Evolutionary conservation across 176 grass and related monocot species (phyloP).

Genomic region (Oryza meyeriana): DNA sequence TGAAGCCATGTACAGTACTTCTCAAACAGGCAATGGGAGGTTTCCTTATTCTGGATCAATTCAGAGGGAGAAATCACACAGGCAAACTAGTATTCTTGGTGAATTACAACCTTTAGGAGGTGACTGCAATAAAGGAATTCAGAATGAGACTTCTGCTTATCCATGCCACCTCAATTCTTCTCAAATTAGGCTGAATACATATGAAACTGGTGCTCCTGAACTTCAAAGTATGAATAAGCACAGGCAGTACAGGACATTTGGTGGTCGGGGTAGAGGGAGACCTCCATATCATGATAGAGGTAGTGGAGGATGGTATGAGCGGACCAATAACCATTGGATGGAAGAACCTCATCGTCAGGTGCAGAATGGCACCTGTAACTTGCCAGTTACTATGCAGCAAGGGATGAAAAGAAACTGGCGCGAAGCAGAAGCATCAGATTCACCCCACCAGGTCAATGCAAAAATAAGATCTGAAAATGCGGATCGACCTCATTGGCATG

Average conservation of each 20-base stretch:
- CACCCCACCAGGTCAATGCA: conserved; percentile 16
- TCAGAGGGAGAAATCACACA: conserved; percentile 11
- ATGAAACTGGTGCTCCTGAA: conserved; percentile 22
- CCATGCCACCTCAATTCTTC: background rate
- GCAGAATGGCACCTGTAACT: background rate
- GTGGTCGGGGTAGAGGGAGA: conserved; percentile 9
- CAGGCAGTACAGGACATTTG: conserved; percentile 7
- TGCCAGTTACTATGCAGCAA: conserved; percentile 12
- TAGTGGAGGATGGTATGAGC: conserved; percentile 19
- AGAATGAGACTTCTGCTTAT: conserved; percentile 8
- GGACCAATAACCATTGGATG: conserved; percentile 4
- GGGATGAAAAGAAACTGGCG: conserved; percentile 40
- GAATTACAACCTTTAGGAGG: conserved; percentile 30
- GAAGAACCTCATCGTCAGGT: conserved; percentile 3
- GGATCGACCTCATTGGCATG: background rate
- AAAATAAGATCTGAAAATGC: conserved; percentile 30
- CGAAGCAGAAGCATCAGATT: conserved; percentile 42
- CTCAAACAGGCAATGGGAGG: conserved; percentile 23
- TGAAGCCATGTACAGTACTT: conserved; percentile 24
- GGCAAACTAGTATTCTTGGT: conserved; percentile 24
- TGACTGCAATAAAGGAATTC: conserved; percentile 14
- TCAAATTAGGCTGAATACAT: conserved; percentile 9
- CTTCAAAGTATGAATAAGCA: conserved; percentile 2
- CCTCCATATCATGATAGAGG: conserved; percentile 14
- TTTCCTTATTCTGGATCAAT: conserved; percentile 33